Base-by-base conservation (phyloP, 2,329 filamentous ascomycete genomes). In the Celoporthe dispersa region DNA sequence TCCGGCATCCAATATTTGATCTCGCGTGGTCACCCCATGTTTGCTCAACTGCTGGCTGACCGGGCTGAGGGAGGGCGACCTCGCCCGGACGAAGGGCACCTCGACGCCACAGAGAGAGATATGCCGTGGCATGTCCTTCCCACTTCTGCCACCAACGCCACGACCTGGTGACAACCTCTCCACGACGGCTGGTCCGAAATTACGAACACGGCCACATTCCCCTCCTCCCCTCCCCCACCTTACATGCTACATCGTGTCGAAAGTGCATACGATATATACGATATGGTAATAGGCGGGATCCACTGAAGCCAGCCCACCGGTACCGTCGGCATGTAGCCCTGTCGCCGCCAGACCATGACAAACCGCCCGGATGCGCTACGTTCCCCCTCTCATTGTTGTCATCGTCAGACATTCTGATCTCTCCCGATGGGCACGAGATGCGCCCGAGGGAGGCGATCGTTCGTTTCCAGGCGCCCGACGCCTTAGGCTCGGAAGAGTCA, bases 161-260 rank as follows among this genome's bases (percentile, higher is more conserved):
- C 37, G n/a, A n/a, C 37, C 39, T 31, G 62, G 16, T 51, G 22
- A n/a, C 39, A 33, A 44, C 25, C n/a, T 63, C 33, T 44, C 37
- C n/a, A 31, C 37, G 37, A 48, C 37, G 41, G n/a, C 3, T 14
- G 28, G 37, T 51, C 41, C 25, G 62, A 64, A 48, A 64, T 64
- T 33, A n/a, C 37, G 35, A 22, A 12, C 25, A 25, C 19, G 14
- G 57, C 44, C 44, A 48, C 44, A 48, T n/a, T 59, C 57, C 28
- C 35, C 35, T n/a, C 4, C 4, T 31, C 16, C 14, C 8, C 16
- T 6, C 8, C 37, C 41, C 62, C 62, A 51, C 25, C n/a, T 31
- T 41, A 33, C 62, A 28, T 64, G 39, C 25, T 51, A 64, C 62
- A 64, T 64, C 61, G 39, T 64, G 37, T 44, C 48, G 41, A n/a